Base-by-base conservation (phyloP, 2,329 filamentous ascomycete species). In the Botrytis sinoallii region DNA sequence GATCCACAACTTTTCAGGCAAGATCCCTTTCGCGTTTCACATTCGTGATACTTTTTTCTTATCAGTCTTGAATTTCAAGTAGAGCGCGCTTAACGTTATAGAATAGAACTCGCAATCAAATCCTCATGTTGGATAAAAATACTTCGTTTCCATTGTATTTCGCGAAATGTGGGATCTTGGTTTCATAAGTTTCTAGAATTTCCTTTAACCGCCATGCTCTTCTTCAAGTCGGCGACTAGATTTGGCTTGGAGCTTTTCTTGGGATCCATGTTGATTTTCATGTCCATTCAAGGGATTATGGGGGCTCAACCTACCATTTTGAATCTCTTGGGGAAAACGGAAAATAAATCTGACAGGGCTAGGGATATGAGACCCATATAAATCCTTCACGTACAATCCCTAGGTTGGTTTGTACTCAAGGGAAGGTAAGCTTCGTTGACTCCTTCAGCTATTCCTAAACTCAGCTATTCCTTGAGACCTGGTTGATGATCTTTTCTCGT, bases 381-480 rank as follows among this genome's bases (percentile, higher is more conserved):
- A 67, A 52, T 46, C 64, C 48, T 35, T 52, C 44, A 67, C 32
- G 44, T 67, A 67, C 44, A 52, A 52, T 67, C n/a, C 44, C 64
- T 35, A 52, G 32, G 44, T 48, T 67, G 46, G 29, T 67, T 48
- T 38, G n/a, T 38, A 18, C 48, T 38, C 64, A 52, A 20, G 64
- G 42, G 12, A 16, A 46, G 64, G 64, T 20, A 8, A 46, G 32
- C 48, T 52, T 20, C 29, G 64, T 66, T 44, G 29, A 48, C 32
- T 52, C 44, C 44, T 66, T 48, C 60, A 63, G 22, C 60, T 42
- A 42, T 40, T 63, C 40, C 14, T 66, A 32, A 22, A 65, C 42
- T 48, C 42, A 48, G 63, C 63, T 38, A 14, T 38, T 67, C 22
- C 64, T 52, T 52, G 64, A 52, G 64, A 52, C 14, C 32, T 22